Percentiles rank a stretch among this genome's conserved stretches.
Conservation (phyloP, 495 filamentous ascomycete species). For the Xylaria acuta region DNA sequence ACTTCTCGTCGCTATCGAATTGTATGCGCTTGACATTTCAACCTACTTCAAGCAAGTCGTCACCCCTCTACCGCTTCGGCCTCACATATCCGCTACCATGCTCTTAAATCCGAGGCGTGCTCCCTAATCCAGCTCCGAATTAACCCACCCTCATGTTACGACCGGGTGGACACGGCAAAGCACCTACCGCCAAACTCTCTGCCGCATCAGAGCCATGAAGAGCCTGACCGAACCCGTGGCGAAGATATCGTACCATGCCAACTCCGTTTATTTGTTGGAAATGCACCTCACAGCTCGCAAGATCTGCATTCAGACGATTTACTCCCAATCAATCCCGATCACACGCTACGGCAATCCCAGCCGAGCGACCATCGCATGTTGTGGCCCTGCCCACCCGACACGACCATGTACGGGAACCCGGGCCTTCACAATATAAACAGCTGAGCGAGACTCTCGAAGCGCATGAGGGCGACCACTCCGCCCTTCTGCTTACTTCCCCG, state of each 20-base stretch:
- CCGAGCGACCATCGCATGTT: not conserved
- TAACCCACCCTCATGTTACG: not conserved
- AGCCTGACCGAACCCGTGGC: constrained; percentile 15
- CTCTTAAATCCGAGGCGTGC: not conserved
- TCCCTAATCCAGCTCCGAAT: not conserved
- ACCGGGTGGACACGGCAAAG: not conserved
- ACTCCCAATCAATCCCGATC: not conserved
- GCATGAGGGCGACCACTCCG: too few relatives aligned
- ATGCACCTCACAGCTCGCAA: constrained; percentile 32
- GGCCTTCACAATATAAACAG: not conserved
- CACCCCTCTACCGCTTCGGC: not conserved
- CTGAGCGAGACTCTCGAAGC: not conserved
- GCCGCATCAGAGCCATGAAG: constrained; percentile 24
- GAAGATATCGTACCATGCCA: constrained; percentile 32
- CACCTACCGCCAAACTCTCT: not conserved
- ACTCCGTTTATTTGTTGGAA: constrained; percentile 37
- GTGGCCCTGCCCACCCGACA: not conserved
- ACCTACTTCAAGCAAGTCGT: too few relatives aligned
- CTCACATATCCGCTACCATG: not conserved
- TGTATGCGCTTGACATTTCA: not conserved
- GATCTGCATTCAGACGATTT: not conserved
- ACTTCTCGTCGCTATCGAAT: not conserved
- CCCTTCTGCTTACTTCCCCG: not conserved
- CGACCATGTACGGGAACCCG: not conserved
- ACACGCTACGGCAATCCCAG: not conserved